Percentiles rank a stretch among this genome's conserved stretches.
Evolutionary conservation across 495 filamentous ascomycete genomes (phyloP).

Genomic region (Aspergillus indologenus): DNA sequence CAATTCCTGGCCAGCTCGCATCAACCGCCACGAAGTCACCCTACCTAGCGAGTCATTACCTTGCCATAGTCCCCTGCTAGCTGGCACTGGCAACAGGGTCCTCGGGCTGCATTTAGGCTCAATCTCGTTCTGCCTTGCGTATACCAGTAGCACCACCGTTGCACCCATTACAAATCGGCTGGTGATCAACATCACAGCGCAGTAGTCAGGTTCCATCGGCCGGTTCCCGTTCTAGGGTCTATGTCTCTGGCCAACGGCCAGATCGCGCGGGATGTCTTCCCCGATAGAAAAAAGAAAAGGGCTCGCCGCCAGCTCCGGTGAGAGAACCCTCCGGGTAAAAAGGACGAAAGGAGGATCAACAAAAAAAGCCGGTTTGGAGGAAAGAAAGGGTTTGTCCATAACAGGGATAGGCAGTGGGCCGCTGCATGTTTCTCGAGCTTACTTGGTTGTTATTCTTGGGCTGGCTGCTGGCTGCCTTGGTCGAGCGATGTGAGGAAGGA

Average conservation of each 20-base stretch:
- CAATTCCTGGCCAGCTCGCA: not conserved
- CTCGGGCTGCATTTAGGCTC: slow-evolving; percentile 4
- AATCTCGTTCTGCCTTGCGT: slow-evolving; percentile 17
- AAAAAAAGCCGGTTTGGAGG: not conserved
- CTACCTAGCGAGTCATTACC: not conserved
- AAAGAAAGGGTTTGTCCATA: not conserved
- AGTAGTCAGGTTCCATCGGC: slow-evolving; percentile 11
- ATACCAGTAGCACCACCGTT: slow-evolving; percentile 1
- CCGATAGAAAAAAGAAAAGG: not conserved
- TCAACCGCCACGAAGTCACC: not conserved
- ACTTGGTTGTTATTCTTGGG: not conserved
- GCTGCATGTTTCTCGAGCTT: not conserved
- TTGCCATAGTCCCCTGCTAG: not conserved
- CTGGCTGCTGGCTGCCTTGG: not conserved
- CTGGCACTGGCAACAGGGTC: not conserved
- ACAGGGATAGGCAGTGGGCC: slow-evolving; percentile 3
- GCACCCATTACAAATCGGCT: slow-evolving; percentile 9
- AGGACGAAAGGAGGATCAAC: not conserved
- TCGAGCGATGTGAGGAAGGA: slow-evolving; percentile 4
- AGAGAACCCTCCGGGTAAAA: not conserved
- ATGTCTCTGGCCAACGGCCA: not conserved
- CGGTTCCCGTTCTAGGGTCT: not conserved
- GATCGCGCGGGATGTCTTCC: not conserved
- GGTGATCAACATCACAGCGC: slow-evolving; percentile 16
- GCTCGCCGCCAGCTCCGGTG: too few relatives aligned